A percentile compares a stretch with the other conserved stretches of the same genome.
Conservation (phyloP, 2,329 filamentous ascomycete genomes). For the Alternaria atra region DNA sequence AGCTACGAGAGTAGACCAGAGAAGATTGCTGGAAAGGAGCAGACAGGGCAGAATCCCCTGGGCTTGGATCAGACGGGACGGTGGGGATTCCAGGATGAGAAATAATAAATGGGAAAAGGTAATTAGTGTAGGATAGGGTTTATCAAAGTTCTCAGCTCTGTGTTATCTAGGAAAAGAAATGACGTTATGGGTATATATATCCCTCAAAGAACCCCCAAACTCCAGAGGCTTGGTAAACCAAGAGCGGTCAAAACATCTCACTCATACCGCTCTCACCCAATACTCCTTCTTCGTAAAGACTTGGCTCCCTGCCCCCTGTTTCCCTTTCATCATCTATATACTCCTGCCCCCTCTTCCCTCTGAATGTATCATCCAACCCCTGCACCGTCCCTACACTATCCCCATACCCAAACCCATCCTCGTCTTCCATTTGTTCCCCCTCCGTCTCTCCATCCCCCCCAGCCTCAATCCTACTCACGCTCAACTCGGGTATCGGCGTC, state of each 20-base stretch:
- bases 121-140: not conserved
- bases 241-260: constrained; percentile 45
- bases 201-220: not conserved
- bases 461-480: not conserved
- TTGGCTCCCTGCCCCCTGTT: not conserved
- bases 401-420: constrained; percentile 36
- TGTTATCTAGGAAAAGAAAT: not conserved
- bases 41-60: constrained; percentile 52
- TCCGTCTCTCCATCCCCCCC: constrained; percentile 16
- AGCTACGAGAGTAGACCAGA: constrained; percentile 48
- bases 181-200: not conserved
- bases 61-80: constrained; percentile 51
- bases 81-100: constrained; percentile 49
- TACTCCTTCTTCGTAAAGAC: constrained; percentile 10
- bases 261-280: constrained; percentile 47
- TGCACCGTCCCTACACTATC: constrained; percentile 29
- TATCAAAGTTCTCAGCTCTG: not conserved
- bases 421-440: constrained; percentile 8
- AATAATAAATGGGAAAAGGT: not conserved
- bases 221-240: not conserved
- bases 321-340: not conserved
- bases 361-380: constrained; percentile 57
- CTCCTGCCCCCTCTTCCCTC: constrained; percentile 41
- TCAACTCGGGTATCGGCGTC: constrained; percentile 51
- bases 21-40: constrained; percentile 51